Evolutionary conservation across 192 early-diverging fungal genomes (phyloP), one percentile per base, ranked within the genome.

Genomic region (Gorgonomyces haynaldii): DNA sequence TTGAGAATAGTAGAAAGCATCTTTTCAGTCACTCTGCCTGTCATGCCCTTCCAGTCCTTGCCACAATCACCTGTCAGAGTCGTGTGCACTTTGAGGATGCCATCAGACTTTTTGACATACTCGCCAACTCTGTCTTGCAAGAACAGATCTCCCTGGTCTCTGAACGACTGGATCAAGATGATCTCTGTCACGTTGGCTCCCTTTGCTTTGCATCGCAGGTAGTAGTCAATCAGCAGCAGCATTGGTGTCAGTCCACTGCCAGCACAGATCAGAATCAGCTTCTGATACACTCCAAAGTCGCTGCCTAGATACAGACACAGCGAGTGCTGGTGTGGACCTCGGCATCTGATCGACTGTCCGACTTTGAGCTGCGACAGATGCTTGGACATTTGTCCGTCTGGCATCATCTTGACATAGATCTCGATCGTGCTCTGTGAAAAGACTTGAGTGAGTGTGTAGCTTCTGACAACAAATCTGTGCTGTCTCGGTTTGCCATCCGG

Each of bases 331-430:
- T 13, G 34, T 6, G 91, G 86, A 17, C 91, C 91, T 56, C 88
- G 80, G 51, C 81, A 64, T 32, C 75, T 69, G 5, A 90, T 54
- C 24, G 23, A 50, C 13, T 90, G 81, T 12, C 88, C 88, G 17
- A 80, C 59, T 16, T 23, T 36, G 34, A 83, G 52, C 32, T 54
- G 47, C 43, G 83, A 78, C 20, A 91, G 61, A 45, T 76, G 58
- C 50, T 56, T 56, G 32, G 84, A 76, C 61, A 88, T 69, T 45
- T 67, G 64, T 30, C 88, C 88, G 0, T 76, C 59, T 49, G 55
- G 56, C 49, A 91, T 89, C 36, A 77, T 57, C 62, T 91, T 91
- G 56, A 94, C 67, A 2, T 89, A 60, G 37, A 94, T 60, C 37
- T 89, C 88, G 60, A 94, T 67, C 48, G 81, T 27, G 0, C 31